Base-by-base conservation (phyloP, 768 basidiomycete genomes). In the Tylopilus sp. region DNA sequence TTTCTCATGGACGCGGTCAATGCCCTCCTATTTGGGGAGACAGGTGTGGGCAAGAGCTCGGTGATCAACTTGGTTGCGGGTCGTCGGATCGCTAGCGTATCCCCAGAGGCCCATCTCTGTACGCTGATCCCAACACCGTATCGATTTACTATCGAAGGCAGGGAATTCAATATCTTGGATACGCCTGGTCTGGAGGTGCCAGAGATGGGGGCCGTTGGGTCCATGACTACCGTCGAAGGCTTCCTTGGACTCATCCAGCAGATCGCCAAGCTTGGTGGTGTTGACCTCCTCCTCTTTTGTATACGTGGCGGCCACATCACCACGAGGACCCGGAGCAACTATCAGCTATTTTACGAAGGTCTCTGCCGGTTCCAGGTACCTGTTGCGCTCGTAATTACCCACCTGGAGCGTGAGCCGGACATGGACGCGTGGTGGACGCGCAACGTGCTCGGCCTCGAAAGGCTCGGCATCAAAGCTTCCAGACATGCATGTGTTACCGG, bases 21-120 rank as follows among this genome's bases (percentile, higher is more conserved):
- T 36, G 58, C 77, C 36, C 63, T 77, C 30, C 31, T 78, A 12
- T 76, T 77, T 37, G 77, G 77, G 7, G 74, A 76, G 55, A 69
- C 71, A 0, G 72, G 76, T 17, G 52, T 61, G 0, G 67, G 67
- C 28, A 70, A 65, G 50, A 70, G 64, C 50, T 66, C 63, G 1
- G 52, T 70, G 17, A 56, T 70, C 55, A 68, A 68, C 49, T 16
- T 70, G 43, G 56, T 68, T 28, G 65, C 68, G 7, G 66, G 65
- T 12, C 30, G 13, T 19, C 17, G 24, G 3, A 36, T 68, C 36
- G 66, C 66, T 3, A 38, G 30, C 13, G 28, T 60, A 41, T 65
- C 65, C 22, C 40, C 59, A 22, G 55, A 63, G 2, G 63, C 68
- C 2, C 24, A 50, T 0, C 73, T 72, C 0, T 69, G 68, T 42